These are phyloP conservation scores for Vigna trinervia DNA, from an alignment of 306 rosid genomes.

Conservation along the genomic window DNA sequence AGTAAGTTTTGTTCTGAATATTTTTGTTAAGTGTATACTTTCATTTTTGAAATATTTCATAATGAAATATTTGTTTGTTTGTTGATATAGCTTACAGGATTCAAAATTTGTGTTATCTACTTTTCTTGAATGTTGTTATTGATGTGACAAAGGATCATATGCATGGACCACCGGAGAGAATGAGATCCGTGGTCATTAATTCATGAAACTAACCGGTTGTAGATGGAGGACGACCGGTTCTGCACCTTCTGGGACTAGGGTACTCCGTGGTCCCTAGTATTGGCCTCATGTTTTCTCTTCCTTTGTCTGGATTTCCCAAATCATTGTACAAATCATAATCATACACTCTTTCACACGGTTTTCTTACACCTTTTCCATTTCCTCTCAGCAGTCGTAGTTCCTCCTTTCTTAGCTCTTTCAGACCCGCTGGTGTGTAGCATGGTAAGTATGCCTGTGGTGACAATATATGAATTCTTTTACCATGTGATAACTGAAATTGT, in stretches of 20 bases:
- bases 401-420: slow-evolving; percentile 45
- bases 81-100: not conserved
- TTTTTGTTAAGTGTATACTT: not conserved
- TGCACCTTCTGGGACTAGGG: slow-evolving; percentile 53
- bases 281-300: slow-evolving; percentile 23
- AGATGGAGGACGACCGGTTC: slow-evolving; percentile 50
- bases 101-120: not conserved
- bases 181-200: not conserved
- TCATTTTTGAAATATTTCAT: not conserved
- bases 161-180: not conserved
- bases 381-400: slow-evolving; percentile 52
- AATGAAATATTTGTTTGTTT: not conserved
- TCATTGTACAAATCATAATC: slow-evolving; percentile 34
- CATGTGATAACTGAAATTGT: too few species aligned
- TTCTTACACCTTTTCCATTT: slow-evolving; percentile 43
- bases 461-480: too few species aligned
- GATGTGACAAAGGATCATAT: not conserved
- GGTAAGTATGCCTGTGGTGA: slow-evolving; percentile 46
- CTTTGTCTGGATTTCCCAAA: slow-evolving; percentile 20
- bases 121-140: not conserved
- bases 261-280: slow-evolving; percentile 38
- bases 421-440: slow-evolving; percentile 47
- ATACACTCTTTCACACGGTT: slow-evolving; percentile 44
- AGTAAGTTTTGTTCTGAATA: not conserved
- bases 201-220: slow-evolving; percentile 5